Evolutionary conservation across 2,329 filamentous ascomycete genomes (phyloP), one percentile per base, ranked within the genome.

Genomic region (Talaromyces verruculosus): DNA sequence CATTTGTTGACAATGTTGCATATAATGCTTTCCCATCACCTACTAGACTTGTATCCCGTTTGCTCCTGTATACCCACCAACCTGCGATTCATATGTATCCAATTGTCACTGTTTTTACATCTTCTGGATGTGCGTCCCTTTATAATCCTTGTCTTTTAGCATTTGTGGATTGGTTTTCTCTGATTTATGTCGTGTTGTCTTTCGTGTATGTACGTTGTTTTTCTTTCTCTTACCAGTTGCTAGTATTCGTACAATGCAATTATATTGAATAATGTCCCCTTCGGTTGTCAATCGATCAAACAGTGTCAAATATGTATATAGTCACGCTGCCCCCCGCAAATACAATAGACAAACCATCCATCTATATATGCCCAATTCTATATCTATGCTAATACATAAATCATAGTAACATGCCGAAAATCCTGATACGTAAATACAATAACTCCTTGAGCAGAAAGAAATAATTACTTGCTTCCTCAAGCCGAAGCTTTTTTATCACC

Each of bases 61-160:
- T 60, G 1, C 17, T n/a, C 28, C 39, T 45, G 57, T 60, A 60
- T 60, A 60, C 57, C 57, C 57, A 60, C 37, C 37, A n/a, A 60
- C 6, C 33, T 25, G 53, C 53, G 33, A 22, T 57, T 39, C n/a
- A 37, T 39, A 30, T 25, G 53, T 37, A 57, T 39, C 51, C 51
- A 39, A 41, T 43, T 15, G 37, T 37, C 11, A 6, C n/a, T 49
- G 19, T 6, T 45, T 19, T 62, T 17, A 33, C 15, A 45, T 6
- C 30, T 45, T 30, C 37, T 22, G 57, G 22, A 28, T 5, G 19
- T 49, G 4, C 43, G 6, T 25, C 43, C 7, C 10, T 41, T 60
- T 60, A n/a, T 4, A 28, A 22, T 30, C 11, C n/a, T 45, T n/a
- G 1, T 28, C 8, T 30, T 22, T 5, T 15, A 39, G 53, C 53